Evolutionary conservation across 2,329 filamentous ascomycete species (phyloP).

Genomic region (Fusarium tanahbumbuense): DNA sequence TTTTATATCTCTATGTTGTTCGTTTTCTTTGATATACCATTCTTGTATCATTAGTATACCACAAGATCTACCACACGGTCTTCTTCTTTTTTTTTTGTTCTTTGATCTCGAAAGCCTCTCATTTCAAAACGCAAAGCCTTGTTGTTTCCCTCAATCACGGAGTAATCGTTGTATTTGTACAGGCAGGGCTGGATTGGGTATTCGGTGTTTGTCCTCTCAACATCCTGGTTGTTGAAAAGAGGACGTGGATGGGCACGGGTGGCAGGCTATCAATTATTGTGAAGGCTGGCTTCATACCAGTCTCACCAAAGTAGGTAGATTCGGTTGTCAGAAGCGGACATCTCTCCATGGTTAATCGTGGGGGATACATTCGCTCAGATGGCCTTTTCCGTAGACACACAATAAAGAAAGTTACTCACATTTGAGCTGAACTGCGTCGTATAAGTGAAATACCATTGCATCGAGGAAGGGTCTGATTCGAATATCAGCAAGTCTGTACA

Average conservation of each 20-base stretch:
- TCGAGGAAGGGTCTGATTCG: neutral
- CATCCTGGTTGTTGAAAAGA: constrained; percentile 8
- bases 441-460: neutral
- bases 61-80: constrained; percentile 10
- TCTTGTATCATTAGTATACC: constrained; percentile 41
- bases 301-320: constrained; percentile 14
- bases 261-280: constrained; percentile 1
- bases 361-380: constrained; percentile 5
- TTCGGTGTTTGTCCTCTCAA: constrained; percentile 18
- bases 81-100: constrained; percentile 17
- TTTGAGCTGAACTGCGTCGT: neutral
- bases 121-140: constrained; percentile 19
- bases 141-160: constrained; percentile 5
- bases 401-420: constrained; percentile 6
- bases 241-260: neutral
- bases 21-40: constrained; percentile 38
- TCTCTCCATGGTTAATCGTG: neutral
- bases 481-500: neutral
- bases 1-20: neutral
- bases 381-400: constrained; percentile 22
- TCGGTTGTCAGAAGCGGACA: neutral
- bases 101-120: constrained; percentile 8
- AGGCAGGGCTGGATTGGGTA: constrained; percentile 8
- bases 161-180: constrained; percentile 35
- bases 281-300: neutral